Percentiles rank a stretch among this genome's conserved stretches.
These are phyloP conservation scores for Metschnikowia anglica DNA, from an alignment of 805 yeast species.

Conservation along the genomic window DNA sequence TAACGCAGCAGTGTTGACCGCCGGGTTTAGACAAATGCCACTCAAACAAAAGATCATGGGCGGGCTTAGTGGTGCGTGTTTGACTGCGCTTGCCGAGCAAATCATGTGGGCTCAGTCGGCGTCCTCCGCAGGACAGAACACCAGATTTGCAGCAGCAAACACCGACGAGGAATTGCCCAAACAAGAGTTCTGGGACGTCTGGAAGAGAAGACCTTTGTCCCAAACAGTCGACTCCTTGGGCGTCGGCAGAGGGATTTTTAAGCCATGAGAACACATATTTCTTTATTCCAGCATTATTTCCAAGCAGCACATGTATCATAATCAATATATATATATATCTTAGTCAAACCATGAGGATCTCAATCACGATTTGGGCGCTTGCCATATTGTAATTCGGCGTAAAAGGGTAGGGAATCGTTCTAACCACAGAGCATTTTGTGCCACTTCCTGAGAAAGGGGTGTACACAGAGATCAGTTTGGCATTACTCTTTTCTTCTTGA, in stretches of 20 bases:
- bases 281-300: not conserved
- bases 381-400: no score
- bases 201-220: slow-evolving; percentile 76
- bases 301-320: slow-evolving; percentile 9
- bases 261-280: slow-evolving; percentile 24
- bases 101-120: slow-evolving; percentile 43
- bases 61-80: slow-evolving; percentile 40
- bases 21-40: slow-evolving; percentile 43
- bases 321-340: not conserved
- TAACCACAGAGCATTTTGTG: no score
- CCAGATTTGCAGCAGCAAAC: slow-evolving; percentile 41
- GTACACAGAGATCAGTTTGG: no score
- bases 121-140: slow-evolving; percentile 38
- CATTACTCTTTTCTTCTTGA: no score
- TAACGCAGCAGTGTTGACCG: slow-evolving; percentile 47
- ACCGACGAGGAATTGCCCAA: slow-evolving; percentile 32
- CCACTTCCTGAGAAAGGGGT: no score
- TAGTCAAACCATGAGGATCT: no score
- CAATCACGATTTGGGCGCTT: no score
- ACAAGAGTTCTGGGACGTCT: slow-evolving; percentile 73
- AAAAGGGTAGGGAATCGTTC: no score
- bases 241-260: slow-evolving; percentile 57
- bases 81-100: slow-evolving; percentile 39
- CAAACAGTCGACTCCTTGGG: slow-evolving; percentile 79
- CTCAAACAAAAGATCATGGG: slow-evolving; percentile 41